Evolutionary conservation across 1,284 basidiomycete genomes (phyloP).

Genomic region (Ceratobasidium papillatum): DNA sequence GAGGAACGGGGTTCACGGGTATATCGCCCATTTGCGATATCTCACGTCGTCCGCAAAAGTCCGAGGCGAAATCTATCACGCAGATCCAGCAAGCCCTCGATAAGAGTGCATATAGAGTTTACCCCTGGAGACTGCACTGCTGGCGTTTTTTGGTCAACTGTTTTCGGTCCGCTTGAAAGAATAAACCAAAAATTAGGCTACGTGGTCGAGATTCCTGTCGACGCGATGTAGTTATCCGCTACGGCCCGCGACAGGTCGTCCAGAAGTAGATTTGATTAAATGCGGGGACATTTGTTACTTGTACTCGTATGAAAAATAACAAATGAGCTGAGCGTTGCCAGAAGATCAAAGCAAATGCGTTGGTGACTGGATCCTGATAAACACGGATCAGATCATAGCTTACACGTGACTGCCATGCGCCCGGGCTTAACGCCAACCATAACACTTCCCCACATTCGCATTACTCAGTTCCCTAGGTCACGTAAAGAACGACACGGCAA

Average conservation of each 20-base stretch:
- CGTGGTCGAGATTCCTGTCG: background rate
- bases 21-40: background rate
- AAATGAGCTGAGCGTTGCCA: background rate
- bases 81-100: background rate
- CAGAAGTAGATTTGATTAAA: background rate
- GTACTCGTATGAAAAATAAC: background rate
- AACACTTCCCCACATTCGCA: background rate
- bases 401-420: conserved; percentile 19
- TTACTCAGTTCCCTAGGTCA: no score
- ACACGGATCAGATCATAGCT: background rate
- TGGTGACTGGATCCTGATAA: background rate
- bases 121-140: background rate
- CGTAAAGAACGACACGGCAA: background rate
- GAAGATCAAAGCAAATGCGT: background rate
- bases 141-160: background rate
- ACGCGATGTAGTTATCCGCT: background rate
- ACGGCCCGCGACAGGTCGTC: background rate
- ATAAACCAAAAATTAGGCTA: background rate
- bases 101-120: background rate
- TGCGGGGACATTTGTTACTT: background rate
- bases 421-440: background rate
- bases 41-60: background rate
- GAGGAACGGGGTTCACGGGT: background rate
- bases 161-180: background rate
- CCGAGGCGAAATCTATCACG: background rate